Conservation (phyloP, 2,329 filamentous ascomycete species). For the Colletotrichum liriopes region DNA sequence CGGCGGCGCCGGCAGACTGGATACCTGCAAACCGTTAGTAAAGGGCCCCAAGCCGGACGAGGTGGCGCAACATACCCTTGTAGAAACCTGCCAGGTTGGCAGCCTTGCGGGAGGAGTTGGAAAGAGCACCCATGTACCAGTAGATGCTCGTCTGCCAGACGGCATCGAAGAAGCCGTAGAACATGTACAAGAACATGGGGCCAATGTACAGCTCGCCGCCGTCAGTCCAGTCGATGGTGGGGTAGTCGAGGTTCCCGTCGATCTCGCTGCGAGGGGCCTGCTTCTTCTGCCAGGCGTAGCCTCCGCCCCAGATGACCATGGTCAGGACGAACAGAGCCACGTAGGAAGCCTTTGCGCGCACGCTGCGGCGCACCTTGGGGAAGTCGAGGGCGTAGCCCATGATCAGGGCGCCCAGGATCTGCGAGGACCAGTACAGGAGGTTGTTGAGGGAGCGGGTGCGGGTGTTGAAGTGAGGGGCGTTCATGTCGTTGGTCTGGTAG, state of each 20-base stretch:
- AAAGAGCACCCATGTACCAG: constrained; percentile 96
- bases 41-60: neutral
- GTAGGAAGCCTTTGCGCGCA: constrained; percentile 78
- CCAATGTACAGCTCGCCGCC: constrained; percentile 74
- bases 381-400: constrained; percentile 82
- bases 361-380: constrained; percentile 70
- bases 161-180: constrained; percentile 91
- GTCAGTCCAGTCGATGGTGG: constrained; percentile 74
- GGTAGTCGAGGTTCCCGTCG: constrained; percentile 45
- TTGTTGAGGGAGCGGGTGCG: constrained; percentile 84
- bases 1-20: constrained; percentile 87
- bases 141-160: constrained; percentile 93
- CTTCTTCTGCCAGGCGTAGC: constrained; percentile 81
- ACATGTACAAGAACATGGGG: constrained; percentile 91
- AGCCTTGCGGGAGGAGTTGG: constrained; percentile 92
- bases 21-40: constrained; percentile 63
- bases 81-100: constrained; percentile 95
- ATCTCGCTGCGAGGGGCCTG: constrained; percentile 67
- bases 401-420: constrained; percentile 82
- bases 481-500: constrained; percentile 81
- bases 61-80: constrained; percentile 65
- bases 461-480: constrained; percentile 79
- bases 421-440: constrained; percentile 83
- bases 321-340: constrained; percentile 77
- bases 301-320: constrained; percentile 86